A percentile compares a stretch with the other conserved stretches of the same genome.
Evolutionary conservation across 2,329 filamentous ascomycete species (phyloP).

Genomic region (Penicillium verrucosum): DNA sequence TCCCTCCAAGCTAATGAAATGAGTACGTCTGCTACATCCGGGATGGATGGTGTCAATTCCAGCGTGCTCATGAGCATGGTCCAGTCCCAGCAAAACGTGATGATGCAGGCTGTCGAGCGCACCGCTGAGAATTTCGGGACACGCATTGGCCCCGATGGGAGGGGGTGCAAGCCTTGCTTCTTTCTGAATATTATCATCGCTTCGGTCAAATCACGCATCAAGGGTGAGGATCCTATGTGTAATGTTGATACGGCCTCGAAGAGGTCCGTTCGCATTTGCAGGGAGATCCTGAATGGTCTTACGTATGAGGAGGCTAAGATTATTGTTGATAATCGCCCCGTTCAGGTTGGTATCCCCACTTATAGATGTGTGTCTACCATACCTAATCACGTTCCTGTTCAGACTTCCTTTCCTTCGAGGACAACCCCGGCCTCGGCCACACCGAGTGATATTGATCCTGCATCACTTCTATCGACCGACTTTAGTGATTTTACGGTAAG

Average conservation of each 20-base stretch:
- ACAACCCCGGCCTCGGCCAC: constrained; percentile 14
- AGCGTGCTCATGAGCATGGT: constrained; percentile 31
- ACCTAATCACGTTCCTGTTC: constrained; percentile 6
- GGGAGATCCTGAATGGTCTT: constrained; percentile 23
- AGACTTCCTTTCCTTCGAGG: constrained; percentile 16
- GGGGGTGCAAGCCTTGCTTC: constrained; percentile 30
- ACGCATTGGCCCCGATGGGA: constrained; percentile 26
- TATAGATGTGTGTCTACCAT: not conserved
- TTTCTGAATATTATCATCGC: constrained; percentile 30
- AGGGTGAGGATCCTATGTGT: constrained; percentile 27
- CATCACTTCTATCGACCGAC: constrained; percentile 21
- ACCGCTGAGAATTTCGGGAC: constrained; percentile 29
- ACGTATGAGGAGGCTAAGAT: constrained; percentile 22
- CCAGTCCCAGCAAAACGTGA: constrained; percentile 30
- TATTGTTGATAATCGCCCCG: constrained; percentile 14
- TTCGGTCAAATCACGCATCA: constrained; percentile 33
- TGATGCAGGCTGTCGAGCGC: constrained; percentile 30
- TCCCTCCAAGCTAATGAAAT: constrained; percentile 31
- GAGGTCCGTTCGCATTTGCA: constrained; percentile 23
- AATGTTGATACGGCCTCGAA: constrained; percentile 25
- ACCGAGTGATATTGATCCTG: constrained; percentile 26
- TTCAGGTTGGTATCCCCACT: constrained; percentile 14
- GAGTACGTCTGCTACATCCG: constrained; percentile 10
- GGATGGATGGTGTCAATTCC: constrained; percentile 19
- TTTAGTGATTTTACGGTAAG: constrained; percentile 27